phyloP scores from a whole-genome alignment of 257 asterid species.

The Solanum sejunctum region DNA sequence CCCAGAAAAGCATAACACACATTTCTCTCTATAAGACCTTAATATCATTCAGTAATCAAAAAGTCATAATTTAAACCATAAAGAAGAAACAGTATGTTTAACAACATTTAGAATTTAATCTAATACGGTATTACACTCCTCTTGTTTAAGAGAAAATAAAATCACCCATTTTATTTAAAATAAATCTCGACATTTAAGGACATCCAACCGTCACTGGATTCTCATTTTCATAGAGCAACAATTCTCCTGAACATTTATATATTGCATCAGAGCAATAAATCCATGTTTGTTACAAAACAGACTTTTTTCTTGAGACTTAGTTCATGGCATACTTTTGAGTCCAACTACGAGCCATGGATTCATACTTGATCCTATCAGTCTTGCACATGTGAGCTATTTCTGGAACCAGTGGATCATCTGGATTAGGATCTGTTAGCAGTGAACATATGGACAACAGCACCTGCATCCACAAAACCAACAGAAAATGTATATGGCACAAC shows the following conservation, averaged over 20 bases:
- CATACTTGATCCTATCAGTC: slow-evolving; percentile 55
- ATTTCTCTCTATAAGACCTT: not conserved
- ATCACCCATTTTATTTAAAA: not conserved
- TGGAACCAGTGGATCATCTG: slow-evolving; percentile 86
- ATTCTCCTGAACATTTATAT: not conserved
- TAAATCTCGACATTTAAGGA: not conserved
- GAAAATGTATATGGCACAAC: not conserved
- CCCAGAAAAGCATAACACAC: not conserved
- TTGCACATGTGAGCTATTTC: slow-evolving; percentile 81
- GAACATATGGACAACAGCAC: slow-evolving; percentile 82
- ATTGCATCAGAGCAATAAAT: not conserved
- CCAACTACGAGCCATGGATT: slow-evolving; percentile 74
- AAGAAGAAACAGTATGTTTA: not conserved
- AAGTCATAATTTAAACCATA: not conserved
- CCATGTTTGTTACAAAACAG: not conserved
- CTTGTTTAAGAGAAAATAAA: not conserved
- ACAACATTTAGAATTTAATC: not conserved
- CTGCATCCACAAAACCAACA: slow-evolving; percentile 14
- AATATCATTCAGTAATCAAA: not conserved
- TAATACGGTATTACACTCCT: too few relatives aligned
- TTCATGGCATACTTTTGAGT: slow-evolving; percentile 81
- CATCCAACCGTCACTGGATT: not conserved
- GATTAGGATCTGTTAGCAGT: slow-evolving; percentile 77
- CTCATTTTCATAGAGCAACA: not conserved
- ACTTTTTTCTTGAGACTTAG: slow-evolving; percentile 6